phyloP scores from a whole-genome alignment of 192 early-diverging fungal genomes.

The Borealophlyctis nickersoniae region DNA sequence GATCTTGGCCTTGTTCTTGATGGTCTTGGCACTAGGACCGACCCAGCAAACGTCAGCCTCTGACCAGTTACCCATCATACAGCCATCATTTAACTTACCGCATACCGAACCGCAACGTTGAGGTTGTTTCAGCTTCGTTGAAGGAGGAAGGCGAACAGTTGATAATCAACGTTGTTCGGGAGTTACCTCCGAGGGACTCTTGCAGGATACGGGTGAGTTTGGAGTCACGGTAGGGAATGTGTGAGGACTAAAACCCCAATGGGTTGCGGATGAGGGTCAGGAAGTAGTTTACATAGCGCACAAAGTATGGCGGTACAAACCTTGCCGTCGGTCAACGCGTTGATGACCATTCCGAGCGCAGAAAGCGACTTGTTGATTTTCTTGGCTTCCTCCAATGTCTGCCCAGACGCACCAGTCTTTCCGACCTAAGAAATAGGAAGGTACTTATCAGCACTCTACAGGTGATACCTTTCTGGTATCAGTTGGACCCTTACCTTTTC shows the following conservation, averaged over 20 bases:
- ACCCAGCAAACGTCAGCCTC: background rate
- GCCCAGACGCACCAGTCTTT: conserved; percentile 97
- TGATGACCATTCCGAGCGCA: conserved; percentile 99
- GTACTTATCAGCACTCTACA: no score
- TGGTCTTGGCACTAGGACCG: conserved; percentile 80
- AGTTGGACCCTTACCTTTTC: conserved; percentile 91
- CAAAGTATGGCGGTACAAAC: no score
- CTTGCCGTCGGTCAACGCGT: conserved; percentile 97
- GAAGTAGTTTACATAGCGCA: no score
- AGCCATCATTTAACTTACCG: conserved; percentile 28
- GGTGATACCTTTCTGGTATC: no score
- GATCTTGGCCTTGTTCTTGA: conserved; percentile 99
- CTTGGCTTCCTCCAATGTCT: conserved; percentile 99
- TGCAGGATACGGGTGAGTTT: conserved; percentile 99
- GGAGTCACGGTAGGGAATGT: conserved; percentile 98
- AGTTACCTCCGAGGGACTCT: conserved; percentile 99
- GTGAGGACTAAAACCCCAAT: conserved; percentile 65
- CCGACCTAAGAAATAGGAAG: conserved; percentile 57
- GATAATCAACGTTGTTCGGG: conserved; percentile 97
- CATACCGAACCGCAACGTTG: conserved; percentile 95
- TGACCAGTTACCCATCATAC: background rate
- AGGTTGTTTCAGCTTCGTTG: conserved; percentile 93
- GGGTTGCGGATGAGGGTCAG: conserved; percentile 1
- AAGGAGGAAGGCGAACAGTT: conserved; percentile 97
- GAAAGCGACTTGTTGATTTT: conserved; percentile 99